These are phyloP conservation scores for Wickerhamomyces alni DNA, from an alignment of 805 yeast species.

Conservation along the genomic window DNA sequence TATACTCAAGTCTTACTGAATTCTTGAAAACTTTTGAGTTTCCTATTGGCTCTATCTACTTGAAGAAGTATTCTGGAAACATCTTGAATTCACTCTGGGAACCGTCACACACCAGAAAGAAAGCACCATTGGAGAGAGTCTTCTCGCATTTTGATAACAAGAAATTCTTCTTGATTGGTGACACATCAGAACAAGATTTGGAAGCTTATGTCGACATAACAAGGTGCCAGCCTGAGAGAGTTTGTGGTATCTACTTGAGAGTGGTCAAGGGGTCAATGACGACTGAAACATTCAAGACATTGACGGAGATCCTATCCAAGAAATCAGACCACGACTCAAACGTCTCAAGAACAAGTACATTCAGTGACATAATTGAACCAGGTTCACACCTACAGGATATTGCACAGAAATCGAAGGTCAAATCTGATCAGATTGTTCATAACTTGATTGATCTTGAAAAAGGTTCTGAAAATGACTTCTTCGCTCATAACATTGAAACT, in stretches of 20 bases:
- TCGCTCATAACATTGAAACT: slow-evolving; percentile 3
- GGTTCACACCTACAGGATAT: slow-evolving; percentile 18
- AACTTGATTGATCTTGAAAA: slow-evolving; percentile 33
- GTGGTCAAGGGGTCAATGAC: slow-evolving; percentile 68
- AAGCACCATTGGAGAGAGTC: slow-evolving; percentile 54
- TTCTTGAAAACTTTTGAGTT: slow-evolving; percentile 50
- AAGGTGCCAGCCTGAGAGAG: slow-evolving; percentile 49
- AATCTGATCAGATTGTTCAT: slow-evolving; percentile 8
- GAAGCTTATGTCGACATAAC: slow-evolving; percentile 84
- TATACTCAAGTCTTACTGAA: slow-evolving; percentile 40
- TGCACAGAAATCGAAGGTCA: slow-evolving; percentile 8
- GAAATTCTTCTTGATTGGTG: slow-evolving; percentile 83
- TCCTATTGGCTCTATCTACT: slow-evolving; percentile 79
- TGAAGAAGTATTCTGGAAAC: slow-evolving; percentile 83
- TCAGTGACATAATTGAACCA: slow-evolving; percentile 10
- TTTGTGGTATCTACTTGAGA: slow-evolving; percentile 74
- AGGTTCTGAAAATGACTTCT: slow-evolving; percentile 13
- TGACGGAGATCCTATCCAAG: slow-evolving; percentile 17
- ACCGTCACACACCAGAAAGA: slow-evolving; percentile 80
- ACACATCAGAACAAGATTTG: slow-evolving; percentile 91
- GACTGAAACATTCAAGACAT: slow-evolving; percentile 28
- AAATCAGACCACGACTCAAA: slow-evolving; percentile 23
- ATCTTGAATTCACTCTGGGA: slow-evolving; percentile 77
- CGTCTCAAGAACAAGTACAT: no score
- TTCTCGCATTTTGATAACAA: slow-evolving; percentile 69